These are phyloP conservation scores for Pezicula radicicola DNA, from an alignment of 2,329 filamentous ascomycete species.

Conservation along the genomic window DNA sequence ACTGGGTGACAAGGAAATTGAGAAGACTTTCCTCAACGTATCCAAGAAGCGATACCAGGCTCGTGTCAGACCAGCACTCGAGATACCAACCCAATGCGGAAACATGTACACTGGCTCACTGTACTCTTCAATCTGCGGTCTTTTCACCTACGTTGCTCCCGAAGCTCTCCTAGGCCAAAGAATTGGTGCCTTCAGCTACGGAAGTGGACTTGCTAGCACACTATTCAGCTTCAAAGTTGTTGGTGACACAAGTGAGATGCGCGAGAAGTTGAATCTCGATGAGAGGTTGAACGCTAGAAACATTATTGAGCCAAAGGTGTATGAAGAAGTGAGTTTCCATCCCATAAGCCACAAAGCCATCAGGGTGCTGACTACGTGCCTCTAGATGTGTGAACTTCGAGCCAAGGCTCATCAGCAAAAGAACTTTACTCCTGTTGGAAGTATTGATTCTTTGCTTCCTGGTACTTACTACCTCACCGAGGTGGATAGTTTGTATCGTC, in stretches of 20 bases:
- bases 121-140: constrained; percentile 50
- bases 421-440: constrained; percentile 69
- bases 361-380: constrained; percentile 16
- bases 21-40: constrained; percentile 83
- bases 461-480: constrained; percentile 77
- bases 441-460: constrained; percentile 59
- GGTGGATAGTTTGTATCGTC: constrained; percentile 84
- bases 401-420: constrained; percentile 83
- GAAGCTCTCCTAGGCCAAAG: constrained; percentile 51
- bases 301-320: constrained; percentile 66
- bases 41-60: constrained; percentile 83
- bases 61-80: constrained; percentile 68
- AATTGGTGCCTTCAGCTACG: constrained; percentile 62
- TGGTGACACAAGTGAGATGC: constrained; percentile 66
- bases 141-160: constrained; percentile 55
- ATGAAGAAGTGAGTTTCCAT: constrained; percentile 61
- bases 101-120: constrained; percentile 63
- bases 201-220: constrained; percentile 67
- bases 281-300: constrained; percentile 63
- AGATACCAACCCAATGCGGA: constrained; percentile 69
- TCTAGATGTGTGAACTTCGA: constrained; percentile 73
- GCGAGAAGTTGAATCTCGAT: constrained; percentile 67
- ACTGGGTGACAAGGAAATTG: constrained; percentile 74
- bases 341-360: background rate
- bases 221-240: constrained; percentile 71